These are phyloP conservation scores for Fusarium beomiforme DNA, from an alignment of 2,329 filamentous ascomycete genomes.

Conservation along the genomic window DNA sequence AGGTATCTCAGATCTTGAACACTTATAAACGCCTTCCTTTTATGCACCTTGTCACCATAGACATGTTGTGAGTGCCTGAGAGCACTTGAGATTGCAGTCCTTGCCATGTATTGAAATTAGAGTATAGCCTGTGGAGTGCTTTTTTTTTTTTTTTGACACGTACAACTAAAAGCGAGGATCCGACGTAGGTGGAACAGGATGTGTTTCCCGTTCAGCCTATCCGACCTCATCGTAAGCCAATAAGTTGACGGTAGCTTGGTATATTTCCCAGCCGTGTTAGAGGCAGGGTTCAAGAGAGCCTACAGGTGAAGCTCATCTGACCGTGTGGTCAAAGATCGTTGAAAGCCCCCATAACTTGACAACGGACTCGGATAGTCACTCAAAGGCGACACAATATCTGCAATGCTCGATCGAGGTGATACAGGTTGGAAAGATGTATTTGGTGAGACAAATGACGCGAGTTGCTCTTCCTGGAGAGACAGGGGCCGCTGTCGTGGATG, in stretches of 20 bases:
- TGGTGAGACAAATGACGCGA: slow-evolving; percentile 15
- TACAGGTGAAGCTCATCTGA: slow-evolving; percentile 39
- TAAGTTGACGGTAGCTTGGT: not conserved
- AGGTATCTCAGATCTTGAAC: not conserved
- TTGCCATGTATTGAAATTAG: not conserved
- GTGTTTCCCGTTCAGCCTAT: not conserved
- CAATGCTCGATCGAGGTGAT: slow-evolving; percentile 32
- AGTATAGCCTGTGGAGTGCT: not conserved
- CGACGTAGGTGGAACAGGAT: not conserved
- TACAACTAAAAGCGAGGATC: not conserved
- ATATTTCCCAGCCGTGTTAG: not conserved
- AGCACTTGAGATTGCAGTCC: not conserved
- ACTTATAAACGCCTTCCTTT: not conserved
- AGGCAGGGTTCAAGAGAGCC: not conserved
- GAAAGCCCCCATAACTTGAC: slow-evolving; percentile 32
- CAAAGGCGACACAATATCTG: slow-evolving; percentile 40
- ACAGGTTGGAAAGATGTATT: slow-evolving; percentile 20
- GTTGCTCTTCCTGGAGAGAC: slow-evolving; percentile 22
- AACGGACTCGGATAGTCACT: slow-evolving; percentile 41
- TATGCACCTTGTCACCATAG: not conserved
- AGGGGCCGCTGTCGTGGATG: slow-evolving; percentile 14
- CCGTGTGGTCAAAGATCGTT: slow-evolving; percentile 40
- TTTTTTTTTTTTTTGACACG: not conserved
- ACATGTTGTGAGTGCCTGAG: not conserved
- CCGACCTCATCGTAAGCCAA: not conserved